These are phyloP conservation scores for Fusarium chuoi DNA, from an alignment of 2,329 filamentous ascomycete species.

Conservation along the genomic window DNA sequence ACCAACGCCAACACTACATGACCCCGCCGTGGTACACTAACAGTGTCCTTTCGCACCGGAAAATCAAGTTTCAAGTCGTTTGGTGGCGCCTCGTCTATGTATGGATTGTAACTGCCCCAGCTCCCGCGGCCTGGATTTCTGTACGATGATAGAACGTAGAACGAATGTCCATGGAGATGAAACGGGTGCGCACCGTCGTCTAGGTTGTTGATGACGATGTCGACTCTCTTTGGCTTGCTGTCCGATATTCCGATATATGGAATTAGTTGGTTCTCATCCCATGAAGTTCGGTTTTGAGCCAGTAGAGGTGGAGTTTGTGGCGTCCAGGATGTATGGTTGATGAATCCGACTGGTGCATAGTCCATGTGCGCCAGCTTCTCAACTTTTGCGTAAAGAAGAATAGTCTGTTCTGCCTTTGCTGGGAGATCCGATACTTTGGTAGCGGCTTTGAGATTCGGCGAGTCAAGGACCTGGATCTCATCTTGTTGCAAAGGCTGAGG, in stretches of 20 bases:
- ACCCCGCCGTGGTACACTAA: not conserved
- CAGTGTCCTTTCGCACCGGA: not conserved
- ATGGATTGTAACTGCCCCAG: not conserved
- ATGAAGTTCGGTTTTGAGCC: not conserved
- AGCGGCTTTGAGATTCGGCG: not conserved
- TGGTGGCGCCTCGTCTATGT: not conserved
- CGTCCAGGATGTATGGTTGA: constrained; percentile 16
- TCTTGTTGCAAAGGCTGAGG: rapidly evolving
- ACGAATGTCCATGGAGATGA: not conserved
- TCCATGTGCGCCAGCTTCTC: constrained; percentile 13
- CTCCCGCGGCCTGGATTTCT: not conserved
- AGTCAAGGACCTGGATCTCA: not conserved
- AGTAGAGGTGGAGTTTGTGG: not conserved
- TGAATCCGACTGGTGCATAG: constrained; percentile 8
- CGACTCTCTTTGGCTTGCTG: rapidly evolving
- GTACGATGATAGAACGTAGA: not conserved
- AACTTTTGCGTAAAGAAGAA: not conserved
- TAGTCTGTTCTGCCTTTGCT: not conserved
- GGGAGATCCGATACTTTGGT: not conserved
- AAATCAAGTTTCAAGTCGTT: not conserved
- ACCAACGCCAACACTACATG: not conserved
- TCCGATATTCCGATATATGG: not conserved
- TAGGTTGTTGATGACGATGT: not conserved
- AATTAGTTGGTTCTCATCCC: not conserved
- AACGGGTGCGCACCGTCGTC: constrained; percentile 11